Base-by-base conservation (phyloP, 495 filamentous ascomycete species). In the Endocarpon pusillum region DNA sequence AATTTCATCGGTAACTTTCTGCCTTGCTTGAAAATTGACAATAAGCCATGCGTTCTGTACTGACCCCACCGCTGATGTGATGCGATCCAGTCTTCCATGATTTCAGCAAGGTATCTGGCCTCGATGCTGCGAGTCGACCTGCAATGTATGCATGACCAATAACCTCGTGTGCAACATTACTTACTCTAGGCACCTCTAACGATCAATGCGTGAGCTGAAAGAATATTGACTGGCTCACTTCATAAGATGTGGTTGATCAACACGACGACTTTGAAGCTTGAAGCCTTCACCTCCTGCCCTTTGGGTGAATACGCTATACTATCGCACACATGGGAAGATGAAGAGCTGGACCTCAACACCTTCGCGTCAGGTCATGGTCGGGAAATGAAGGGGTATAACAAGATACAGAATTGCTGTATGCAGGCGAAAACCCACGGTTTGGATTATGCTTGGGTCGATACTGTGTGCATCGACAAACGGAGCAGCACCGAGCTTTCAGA, bases 361-460 rank as follows among this genome's bases (percentile, higher is more conserved):
- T 31, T 31, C 19, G 12, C 14, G 19, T 15, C 7, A 7, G 28
- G 28, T n/a, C 14, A 31, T 31, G 7, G 12, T 17, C 5, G 12
- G 14, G 28, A 17, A n/a, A 31, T 15, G 12, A 4, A n/a, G 7
- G 28, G 28, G 12, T 31, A 31, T 31, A 14, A 31, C 12, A 31
- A 31, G 12, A 14, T 31, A n/a, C 28, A 14, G 19, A 31, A 17
- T 15, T 31, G 14, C 19, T 31, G 28, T 14, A 5, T 15, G 28
- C 28, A 31, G 4, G 28, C 12, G 19, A 7, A 15, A 17, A 4
- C 5, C 19, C 5, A 31, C 14, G 28, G 28, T 5, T 31, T 31
- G 4, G 14, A n/a, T 4, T 67, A 66, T 34, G 25, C 64, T 12
- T 67, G 62, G 62, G 53, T 56, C 12, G 62, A 64, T 42, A 62